Evolutionary conservation across 2,329 filamentous ascomycete species (phyloP).

Genomic region (Chaetomium olivaceum): DNA sequence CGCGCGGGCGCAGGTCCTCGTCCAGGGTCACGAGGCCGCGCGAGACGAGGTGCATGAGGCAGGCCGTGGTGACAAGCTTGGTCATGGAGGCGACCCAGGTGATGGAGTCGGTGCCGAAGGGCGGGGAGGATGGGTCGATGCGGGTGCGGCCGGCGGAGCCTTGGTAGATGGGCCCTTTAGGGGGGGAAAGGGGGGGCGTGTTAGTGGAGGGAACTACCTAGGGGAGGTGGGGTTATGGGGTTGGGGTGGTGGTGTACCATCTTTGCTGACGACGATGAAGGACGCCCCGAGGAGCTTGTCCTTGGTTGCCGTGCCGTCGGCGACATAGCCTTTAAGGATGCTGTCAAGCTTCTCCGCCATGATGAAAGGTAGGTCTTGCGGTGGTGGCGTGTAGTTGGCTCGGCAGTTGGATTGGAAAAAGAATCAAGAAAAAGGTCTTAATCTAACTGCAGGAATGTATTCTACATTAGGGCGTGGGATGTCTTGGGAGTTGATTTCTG

Average conservation of each 20-base stretch:
- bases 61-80: constrained; percentile 44
- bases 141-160: constrained; percentile 42
- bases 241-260: constrained; percentile 26
- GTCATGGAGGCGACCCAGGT: constrained; percentile 46
- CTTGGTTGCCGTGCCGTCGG: constrained; percentile 32
- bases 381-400: background rate
- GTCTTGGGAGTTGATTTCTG: background rate
- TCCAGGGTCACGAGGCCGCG: constrained; percentile 40
- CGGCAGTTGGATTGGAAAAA: background rate
- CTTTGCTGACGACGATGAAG: constrained; percentile 34
- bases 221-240: background rate
- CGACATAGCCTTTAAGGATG: constrained; percentile 33
- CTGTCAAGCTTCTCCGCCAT: constrained; percentile 30
- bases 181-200: too few relatives aligned
- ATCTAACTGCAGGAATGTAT: background rate
- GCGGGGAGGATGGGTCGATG: constrained; percentile 34
- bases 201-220: background rate
- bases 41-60: constrained; percentile 46
- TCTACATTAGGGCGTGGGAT: background rate
- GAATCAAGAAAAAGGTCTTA: background rate
- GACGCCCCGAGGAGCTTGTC: constrained; percentile 37
- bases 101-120: constrained; percentile 40
- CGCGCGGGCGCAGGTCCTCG: constrained; percentile 38
- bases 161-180: constrained; percentile 39
- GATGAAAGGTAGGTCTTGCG: background rate